Evolutionary conservation across 192 early-diverging fungal species (phyloP), one percentile per base, ranked within the genome.

Genomic region (Coemansia sp.): DNA sequence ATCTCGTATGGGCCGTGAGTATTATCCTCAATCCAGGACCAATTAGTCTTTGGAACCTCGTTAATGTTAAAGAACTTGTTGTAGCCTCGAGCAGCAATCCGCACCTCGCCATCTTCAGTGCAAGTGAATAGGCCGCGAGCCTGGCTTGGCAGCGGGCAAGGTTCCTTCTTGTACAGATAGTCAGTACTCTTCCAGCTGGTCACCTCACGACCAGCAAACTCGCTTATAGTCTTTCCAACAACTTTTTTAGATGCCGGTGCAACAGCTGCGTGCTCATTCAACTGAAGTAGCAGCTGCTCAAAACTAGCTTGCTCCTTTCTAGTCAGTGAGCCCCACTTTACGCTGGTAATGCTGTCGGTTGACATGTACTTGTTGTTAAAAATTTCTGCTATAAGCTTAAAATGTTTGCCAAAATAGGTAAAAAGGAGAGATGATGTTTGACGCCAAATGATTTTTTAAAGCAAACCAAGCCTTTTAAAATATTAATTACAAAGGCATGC

Each of bases 61-160:
- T 75, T 76, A 39, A 92, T 47, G 62, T 96, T 96, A 72, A 96
- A 98, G 72, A 98, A 98, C 83, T 98, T 98, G 84, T 98, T 88
- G 81, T 98, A 98, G 25, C 96, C 96, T n/a, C 96, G 84, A 15
- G 89, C 84, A 15, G 87, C 76, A 71, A 98, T 92, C 4, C 17
- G 37, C 48, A 62, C 59, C 5, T 73, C 70, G 27, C 62, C 71
- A 4, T 72, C 29, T 1, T 52, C 22, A 43, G 21, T 47, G 50
- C 48, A 27, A 1, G 91, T 91, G 48, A 97, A 97, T 32, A 97
- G 64, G 0, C 95, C 95, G 39, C 95, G 86, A 4, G 93, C 91
- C 32, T 85, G 73, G 8, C 87, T 90, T 1, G 93, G 94, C 23
- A 94, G 75, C 39, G 76, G 70, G 11, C 76, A 78, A 0, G 77